Evolutionary conservation across 352 stramenopile species (phyloP), one percentile per base, ranked within the genome.

Genomic region (Phytophthora chlamydospora): DNA sequence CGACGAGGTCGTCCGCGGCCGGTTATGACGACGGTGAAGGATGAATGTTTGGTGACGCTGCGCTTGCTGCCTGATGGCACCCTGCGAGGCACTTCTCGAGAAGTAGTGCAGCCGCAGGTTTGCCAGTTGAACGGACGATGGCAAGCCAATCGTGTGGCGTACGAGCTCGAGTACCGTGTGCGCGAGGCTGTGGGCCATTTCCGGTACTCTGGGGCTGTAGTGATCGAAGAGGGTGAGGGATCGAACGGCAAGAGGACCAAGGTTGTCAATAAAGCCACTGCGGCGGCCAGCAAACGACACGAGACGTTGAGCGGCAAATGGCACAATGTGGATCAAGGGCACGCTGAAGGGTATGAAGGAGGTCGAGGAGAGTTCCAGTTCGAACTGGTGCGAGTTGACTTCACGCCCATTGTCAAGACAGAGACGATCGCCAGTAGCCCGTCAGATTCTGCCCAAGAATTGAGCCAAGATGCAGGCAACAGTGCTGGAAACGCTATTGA

Each of bases 1-100:
- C 46, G 48, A 16, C 34, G 32, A 63, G 45, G 31, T 14, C 47
- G 42, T 3, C 32, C 42, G 34, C 52, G 62, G 46, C 40, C 45
- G 31, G 42, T 42, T 1, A 59, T 68, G 50, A 48, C 59, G 1
- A 54, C 46, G 11, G 47, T 60, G 10, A 77, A 75, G 32, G 80
- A 91, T 54, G 68, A 89, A 31, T 91, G 83, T 61, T 70, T 88
- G 10, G 83, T 91, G 31, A 89, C 76, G 1, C 63, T 91, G 51
- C 66, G 74, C n/a, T 70, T 91, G 19, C 55, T 79, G 11, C 61
- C 80, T 6, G 77, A 85, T 58, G 80, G 80, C 1, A 78, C 68
- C 24, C 48, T 91, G 4, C 52, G 58, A 6, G 83, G 83, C 13
- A 85, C 65, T 6, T 91, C 83, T 16, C 64, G 75, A 13, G 83